A percentile compares a stretch with the other conserved stretches of the same genome.
Conservation (phyloP, 2,329 filamentous ascomycete species). For the Karstenula rhodostoma region DNA sequence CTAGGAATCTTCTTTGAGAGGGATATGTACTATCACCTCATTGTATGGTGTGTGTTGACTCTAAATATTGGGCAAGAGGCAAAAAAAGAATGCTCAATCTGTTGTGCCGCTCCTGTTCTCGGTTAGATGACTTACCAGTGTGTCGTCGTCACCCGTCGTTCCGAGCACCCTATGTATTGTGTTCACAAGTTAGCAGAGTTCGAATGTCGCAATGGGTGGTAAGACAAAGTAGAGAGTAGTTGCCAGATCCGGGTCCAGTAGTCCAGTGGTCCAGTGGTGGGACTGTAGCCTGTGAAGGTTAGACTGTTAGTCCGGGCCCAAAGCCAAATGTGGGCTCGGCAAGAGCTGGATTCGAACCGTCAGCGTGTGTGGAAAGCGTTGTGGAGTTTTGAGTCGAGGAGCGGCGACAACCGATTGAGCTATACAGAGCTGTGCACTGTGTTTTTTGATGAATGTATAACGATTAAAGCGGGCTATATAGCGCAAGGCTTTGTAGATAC, state of each 20-base stretch:
- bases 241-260: not conserved
- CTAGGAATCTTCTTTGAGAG: not conserved
- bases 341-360: slow-evolving; percentile 7
- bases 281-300: not conserved
- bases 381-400: not conserved
- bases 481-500: not conserved
- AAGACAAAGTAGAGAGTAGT: not conserved
- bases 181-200: not conserved
- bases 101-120: slow-evolving; percentile 3
- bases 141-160: not conserved
- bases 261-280: not conserved
- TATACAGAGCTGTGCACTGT: not conserved
- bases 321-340: not conserved
- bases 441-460: not conserved
- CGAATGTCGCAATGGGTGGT: not conserved
- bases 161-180: not conserved
- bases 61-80: not conserved
- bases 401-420: slow-evolving; percentile 9
- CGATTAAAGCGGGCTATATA: not conserved
- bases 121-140: slow-evolving; percentile 4
- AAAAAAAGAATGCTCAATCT: slow-evolving; percentile 10
- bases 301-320: slow-evolving; percentile 1
- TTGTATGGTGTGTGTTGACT: not conserved
- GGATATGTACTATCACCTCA: not conserved
- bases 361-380: not conserved